Conservation (phyloP, 352 stramenopile genomes). For the Pythium guiyangense region DNA sequence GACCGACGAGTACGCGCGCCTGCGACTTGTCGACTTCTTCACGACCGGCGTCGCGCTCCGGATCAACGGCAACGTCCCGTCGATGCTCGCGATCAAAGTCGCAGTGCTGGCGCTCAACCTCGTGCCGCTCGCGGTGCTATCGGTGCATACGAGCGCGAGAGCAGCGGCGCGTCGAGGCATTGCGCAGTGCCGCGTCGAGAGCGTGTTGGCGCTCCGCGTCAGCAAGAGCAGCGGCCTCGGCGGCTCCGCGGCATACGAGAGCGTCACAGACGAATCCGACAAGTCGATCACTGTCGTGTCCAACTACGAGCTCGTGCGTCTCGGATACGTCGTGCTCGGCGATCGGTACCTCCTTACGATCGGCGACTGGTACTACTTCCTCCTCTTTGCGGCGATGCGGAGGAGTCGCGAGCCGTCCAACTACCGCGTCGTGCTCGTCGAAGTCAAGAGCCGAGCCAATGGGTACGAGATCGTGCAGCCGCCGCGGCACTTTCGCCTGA, state of each 20-base stretch:
- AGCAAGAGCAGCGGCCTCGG: slow-evolving; percentile 3
- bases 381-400: neutral
- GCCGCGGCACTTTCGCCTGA: too few species aligned
- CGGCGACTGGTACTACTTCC: slow-evolving; percentile 12
- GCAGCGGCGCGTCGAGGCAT: too few species aligned
- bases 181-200: neutral
- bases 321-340: slow-evolving; percentile 18
- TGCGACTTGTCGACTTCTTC: slow-evolving; percentile 2
- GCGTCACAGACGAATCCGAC: neutral
- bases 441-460: too few species aligned
- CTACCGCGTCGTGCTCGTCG: too few species aligned
- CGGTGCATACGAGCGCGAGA: too few species aligned
- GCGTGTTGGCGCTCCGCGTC: neutral
- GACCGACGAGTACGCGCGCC: neutral
- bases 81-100: slow-evolving; percentile 17
- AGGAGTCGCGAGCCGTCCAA: too few species aligned
- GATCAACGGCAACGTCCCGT: slow-evolving; percentile 10
- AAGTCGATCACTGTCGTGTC: neutral
- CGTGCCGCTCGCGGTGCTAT: neutral
- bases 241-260: neutral
- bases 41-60: neutral
- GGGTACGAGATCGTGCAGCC: too few species aligned
- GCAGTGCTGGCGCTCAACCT: slow-evolving; percentile 11
- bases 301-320: slow-evolving; percentile 8
- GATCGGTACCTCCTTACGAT: slow-evolving; percentile 18